These are phyloP conservation scores for Globisporangium rhizosaccharum DNA, from an alignment of 352 stramenopile genomes.

Conservation along the genomic window DNA sequence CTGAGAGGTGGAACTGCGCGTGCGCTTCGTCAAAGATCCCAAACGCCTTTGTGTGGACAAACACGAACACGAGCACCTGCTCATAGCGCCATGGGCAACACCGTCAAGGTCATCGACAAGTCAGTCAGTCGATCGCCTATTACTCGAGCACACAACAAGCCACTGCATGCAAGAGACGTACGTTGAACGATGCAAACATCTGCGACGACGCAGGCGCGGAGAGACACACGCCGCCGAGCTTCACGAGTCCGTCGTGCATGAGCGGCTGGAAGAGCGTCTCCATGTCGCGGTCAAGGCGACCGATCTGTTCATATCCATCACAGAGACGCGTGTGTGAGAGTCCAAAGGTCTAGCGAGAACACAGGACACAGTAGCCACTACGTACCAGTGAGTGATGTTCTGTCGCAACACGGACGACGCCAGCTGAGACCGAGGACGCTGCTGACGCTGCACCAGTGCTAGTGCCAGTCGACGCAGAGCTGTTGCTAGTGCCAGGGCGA, in stretches of 20 bases:
- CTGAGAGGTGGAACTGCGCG: slow-evolving; percentile 55
- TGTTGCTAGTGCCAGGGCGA: slow-evolving; percentile 15
- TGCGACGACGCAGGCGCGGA: slow-evolving; percentile 30
- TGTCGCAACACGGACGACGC: slow-evolving; percentile 56
- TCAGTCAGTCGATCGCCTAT: not conserved
- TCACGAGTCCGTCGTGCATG: slow-evolving; percentile 53
- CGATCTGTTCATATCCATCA: slow-evolving; percentile 27
- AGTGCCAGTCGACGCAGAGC: not conserved
- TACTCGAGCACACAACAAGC: too few species aligned
- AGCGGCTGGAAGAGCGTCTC: slow-evolving; percentile 58
- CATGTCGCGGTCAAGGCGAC: slow-evolving; percentile 50
- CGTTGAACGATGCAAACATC: slow-evolving; percentile 69
- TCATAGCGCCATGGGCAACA: not conserved
- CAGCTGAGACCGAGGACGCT: slow-evolving; percentile 14
- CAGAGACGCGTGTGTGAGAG: too few species aligned
- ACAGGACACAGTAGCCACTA: not conserved
- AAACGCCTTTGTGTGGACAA: slow-evolving; percentile 53
- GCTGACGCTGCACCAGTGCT: slow-evolving; percentile 3
- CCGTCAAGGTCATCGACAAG: not conserved
- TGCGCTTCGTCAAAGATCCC: slow-evolving; percentile 57
- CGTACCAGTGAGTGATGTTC: slow-evolving; percentile 30
- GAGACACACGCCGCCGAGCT: slow-evolving; percentile 43
- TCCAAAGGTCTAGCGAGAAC: too few species aligned
- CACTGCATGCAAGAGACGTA: slow-evolving; percentile 6
- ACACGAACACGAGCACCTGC: slow-evolving; percentile 50